phyloP scores from a whole-genome alignment of 805 yeast species.

The Kockiozyma suomiensis region DNA sequence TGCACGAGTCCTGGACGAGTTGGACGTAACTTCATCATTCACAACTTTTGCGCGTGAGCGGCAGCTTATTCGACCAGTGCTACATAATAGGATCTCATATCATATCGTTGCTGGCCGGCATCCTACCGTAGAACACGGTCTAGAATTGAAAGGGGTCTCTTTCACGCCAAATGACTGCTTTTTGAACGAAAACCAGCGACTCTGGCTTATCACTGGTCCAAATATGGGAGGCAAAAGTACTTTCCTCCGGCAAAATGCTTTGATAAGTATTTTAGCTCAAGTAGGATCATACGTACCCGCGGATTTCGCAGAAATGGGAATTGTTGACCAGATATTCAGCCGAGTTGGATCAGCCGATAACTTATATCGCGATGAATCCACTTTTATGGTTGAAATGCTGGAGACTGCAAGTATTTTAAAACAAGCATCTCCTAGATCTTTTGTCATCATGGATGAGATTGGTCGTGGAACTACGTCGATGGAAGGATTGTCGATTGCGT shows the following conservation, averaged over 20 bases:
- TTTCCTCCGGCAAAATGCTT: conserved; percentile 70
- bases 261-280: conserved; percentile 69
- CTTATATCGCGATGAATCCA: conserved; percentile 74
- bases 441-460: conserved; percentile 82
- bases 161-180: conserved; percentile 55
- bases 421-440: conserved; percentile 65
- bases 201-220: conserved; percentile 37
- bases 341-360: conserved; percentile 76
- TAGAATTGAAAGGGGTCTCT: conserved; percentile 51
- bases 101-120: conserved; percentile 71
- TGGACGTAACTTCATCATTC: conserved; percentile 77
- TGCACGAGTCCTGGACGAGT: conserved; percentile 57
- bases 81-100: conserved; percentile 48
- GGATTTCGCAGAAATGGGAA: conserved; percentile 60
- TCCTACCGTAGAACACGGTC: conserved; percentile 78
- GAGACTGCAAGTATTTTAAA: conserved; percentile 74
- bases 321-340: conserved; percentile 77
- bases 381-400: conserved; percentile 91
- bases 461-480: conserved; percentile 86
- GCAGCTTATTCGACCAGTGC: conserved; percentile 64
- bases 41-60: conserved; percentile 71
- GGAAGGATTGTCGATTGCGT: conserved; percentile 87
- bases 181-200: conserved; percentile 17
- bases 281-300: conserved; percentile 78
- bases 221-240: conserved; percentile 82